phyloP scores from a whole-genome alignment of 2,329 filamentous ascomycete genomes.

The Corynespora cassiicola region DNA sequence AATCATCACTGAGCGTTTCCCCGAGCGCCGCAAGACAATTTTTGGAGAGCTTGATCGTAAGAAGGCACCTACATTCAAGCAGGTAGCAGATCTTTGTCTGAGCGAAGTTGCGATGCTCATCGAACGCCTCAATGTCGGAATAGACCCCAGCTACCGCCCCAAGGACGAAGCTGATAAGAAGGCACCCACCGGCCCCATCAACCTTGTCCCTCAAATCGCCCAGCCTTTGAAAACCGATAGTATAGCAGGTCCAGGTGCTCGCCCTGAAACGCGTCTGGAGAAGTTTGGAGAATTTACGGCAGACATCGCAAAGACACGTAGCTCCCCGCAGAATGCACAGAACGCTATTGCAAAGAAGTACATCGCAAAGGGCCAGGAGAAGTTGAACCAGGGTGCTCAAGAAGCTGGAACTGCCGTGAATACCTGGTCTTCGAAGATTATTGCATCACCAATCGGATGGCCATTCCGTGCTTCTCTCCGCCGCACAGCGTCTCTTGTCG shows the following conservation, averaged over 20 bases:
- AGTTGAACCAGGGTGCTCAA: slow-evolving; percentile 24
- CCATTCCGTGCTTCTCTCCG: slow-evolving; percentile 75
- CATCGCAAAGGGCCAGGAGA: slow-evolving; percentile 35
- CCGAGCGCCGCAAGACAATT: slow-evolving; percentile 78
- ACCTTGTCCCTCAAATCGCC: slow-evolving; percentile 58
- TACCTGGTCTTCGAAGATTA: slow-evolving; percentile 32
- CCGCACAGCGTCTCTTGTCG: slow-evolving; percentile 68
- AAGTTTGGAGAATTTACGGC: slow-evolving; percentile 38
- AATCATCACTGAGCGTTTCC: slow-evolving; percentile 77
- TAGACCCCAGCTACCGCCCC: slow-evolving; percentile 32
- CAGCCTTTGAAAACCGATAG: slow-evolving; percentile 56
- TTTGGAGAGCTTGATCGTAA: slow-evolving; percentile 87
- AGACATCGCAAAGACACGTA: slow-evolving; percentile 53
- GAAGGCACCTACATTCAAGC: slow-evolving; percentile 80
- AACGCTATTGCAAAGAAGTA: slow-evolving; percentile 43
- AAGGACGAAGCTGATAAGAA: slow-evolving; percentile 19
- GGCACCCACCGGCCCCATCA: slow-evolving; percentile 39
- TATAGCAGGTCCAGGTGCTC: slow-evolving; percentile 52
- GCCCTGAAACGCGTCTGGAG: slow-evolving; percentile 41
- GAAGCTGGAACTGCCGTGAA: slow-evolving; percentile 32
- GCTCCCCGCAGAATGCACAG: slow-evolving; percentile 38
- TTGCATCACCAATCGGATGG: slow-evolving; percentile 62
- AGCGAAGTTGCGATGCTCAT: slow-evolving; percentile 72
- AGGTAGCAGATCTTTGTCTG: slow-evolving; percentile 74
- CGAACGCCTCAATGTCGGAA: slow-evolving; percentile 65